A percentile compares a stretch with the other conserved stretches of the same genome.
phyloP scores from a whole-genome alignment of 345 rosid genomes.

The Rhizophora mangle region DNA sequence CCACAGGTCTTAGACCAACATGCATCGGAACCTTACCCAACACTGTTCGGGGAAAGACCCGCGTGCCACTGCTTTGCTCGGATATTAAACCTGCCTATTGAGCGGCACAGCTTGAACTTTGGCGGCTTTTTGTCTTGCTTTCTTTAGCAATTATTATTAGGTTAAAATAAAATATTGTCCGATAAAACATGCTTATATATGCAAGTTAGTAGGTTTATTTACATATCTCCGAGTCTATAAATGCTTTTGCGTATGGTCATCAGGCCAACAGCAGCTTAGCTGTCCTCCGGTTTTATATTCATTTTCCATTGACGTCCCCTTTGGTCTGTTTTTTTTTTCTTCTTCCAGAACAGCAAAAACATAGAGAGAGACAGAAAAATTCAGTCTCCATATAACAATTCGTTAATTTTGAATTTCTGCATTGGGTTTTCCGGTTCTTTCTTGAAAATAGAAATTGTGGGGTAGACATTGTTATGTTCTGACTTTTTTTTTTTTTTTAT shows the following conservation, averaged over 20 bases:
- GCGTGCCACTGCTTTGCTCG: background rate
- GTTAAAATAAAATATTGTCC: background rate
- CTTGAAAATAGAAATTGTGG: background rate
- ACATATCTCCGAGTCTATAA: conserved; percentile 1
- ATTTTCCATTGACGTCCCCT: background rate
- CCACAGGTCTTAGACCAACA: background rate
- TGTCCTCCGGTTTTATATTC: conserved; percentile 62
- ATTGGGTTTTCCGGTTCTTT: conserved; percentile 17
- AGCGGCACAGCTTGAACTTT: conserved; percentile 14
- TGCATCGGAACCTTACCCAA: conserved; percentile 14
- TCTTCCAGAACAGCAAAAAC: conserved; percentile 40
- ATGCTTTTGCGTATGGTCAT: conserved; percentile 4
- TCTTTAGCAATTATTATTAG: background rate
- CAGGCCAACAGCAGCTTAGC: conserved; percentile 45
- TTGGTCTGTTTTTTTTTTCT: conserved; percentile 14
- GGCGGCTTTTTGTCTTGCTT: conserved; percentile 33
- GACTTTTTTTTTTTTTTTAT: background rate
- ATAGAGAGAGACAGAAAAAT: conserved; percentile 28
- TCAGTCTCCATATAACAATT: conserved; percentile 11
- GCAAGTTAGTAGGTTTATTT: background rate
- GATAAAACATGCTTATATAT: conserved; percentile 6
- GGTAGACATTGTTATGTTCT: background rate
- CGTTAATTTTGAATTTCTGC: conserved; percentile 12
- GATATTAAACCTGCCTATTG: background rate
- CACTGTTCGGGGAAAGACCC: background rate